Evolutionary conservation across 805 yeast genomes (phyloP).

Genomic region (Kodamaea laetipori): DNA sequence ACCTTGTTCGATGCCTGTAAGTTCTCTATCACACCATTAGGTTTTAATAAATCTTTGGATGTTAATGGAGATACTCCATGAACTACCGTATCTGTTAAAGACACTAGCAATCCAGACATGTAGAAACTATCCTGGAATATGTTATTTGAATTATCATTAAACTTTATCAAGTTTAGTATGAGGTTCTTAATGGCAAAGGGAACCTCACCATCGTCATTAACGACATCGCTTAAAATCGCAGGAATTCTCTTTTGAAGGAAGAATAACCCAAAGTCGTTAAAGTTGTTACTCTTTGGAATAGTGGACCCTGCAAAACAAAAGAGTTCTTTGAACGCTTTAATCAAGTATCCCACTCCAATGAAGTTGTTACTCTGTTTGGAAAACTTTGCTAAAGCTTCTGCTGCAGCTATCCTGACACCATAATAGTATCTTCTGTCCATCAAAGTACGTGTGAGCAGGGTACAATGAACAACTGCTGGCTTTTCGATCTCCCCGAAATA

Average conservation of each 20-base stretch:
- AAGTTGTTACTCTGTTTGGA: slow-evolving; percentile 63
- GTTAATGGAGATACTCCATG: slow-evolving; percentile 18
- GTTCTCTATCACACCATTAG: slow-evolving; percentile 6
- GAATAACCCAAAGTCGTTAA: slow-evolving; percentile 66
- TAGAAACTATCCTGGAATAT: slow-evolving; percentile 73
- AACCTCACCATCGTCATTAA: slow-evolving; percentile 63
- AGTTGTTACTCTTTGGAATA: slow-evolving; percentile 81
- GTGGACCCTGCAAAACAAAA: slow-evolving; percentile 66
- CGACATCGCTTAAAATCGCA: slow-evolving; percentile 56
- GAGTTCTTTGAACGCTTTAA: slow-evolving; percentile 65
- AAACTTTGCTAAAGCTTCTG: slow-evolving; percentile 68
- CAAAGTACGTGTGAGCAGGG: slow-evolving; percentile 74
- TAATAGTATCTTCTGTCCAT: slow-evolving; percentile 85
- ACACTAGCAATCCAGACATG: slow-evolving; percentile 55
- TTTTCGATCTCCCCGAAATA: slow-evolving; percentile 65
- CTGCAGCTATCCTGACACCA: slow-evolving; percentile 88
- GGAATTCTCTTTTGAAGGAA: slow-evolving; percentile 74
- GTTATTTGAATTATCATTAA: slow-evolving; percentile 83
- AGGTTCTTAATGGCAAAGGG: slow-evolving; percentile 60
- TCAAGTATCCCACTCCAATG: slow-evolving; percentile 71
- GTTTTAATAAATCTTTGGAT: slow-evolving; percentile 12
- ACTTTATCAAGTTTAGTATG: slow-evolving; percentile 69
- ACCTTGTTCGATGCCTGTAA: slow-evolving; percentile 14
- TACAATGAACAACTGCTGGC: slow-evolving; percentile 67
- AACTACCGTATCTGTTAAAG: slow-evolving; percentile 45